These are phyloP conservation scores for Plasmodium inui DNA, from an alignment of 169 alveolate genomes.

Conservation along the genomic window DNA sequence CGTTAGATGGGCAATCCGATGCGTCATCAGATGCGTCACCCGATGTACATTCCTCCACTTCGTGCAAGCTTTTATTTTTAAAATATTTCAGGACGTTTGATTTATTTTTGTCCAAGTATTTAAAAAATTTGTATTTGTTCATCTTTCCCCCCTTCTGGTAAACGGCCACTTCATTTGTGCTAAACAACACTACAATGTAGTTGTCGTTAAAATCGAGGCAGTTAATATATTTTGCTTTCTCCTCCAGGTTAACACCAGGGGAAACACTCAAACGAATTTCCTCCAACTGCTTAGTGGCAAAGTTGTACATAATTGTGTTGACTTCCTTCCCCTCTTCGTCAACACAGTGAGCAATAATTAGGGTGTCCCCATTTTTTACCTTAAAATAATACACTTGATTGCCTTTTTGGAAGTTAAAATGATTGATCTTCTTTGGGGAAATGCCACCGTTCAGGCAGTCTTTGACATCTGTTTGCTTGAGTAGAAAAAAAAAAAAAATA, in stretches of 20 bases:
- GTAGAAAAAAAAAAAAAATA: not conserved
- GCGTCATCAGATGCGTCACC: not conserved
- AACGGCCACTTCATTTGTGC: constrained; percentile 22
- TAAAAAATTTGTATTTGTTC: constrained; percentile 17
- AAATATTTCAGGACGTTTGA: constrained; percentile 32
- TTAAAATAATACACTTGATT: constrained; percentile 32
- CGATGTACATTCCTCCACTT: constrained; percentile 22
- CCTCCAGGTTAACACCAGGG: not conserved
- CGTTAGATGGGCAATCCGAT: not conserved
- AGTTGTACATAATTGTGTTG: constrained; percentile 8
- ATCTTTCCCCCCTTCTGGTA: not conserved
- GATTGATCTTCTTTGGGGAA: not conserved
- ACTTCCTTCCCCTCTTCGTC: constrained; percentile 1
- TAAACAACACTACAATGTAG: constrained; percentile 34
- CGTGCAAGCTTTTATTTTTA: constrained; percentile 25
- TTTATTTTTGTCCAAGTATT: constrained; percentile 25
- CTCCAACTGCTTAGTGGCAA: not conserved
- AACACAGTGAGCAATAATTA: constrained; percentile 30
- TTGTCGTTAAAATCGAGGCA: constrained; percentile 17
- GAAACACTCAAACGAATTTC: not conserved
- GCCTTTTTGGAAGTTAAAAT: constrained; percentile 6
- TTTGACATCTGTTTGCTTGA: constrained; percentile 2
- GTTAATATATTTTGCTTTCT: constrained; percentile 1
- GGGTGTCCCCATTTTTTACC: constrained; percentile 20
- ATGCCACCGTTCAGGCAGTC: not conserved